A percentile compares a stretch with the other conserved stretches of the same genome.
These are phyloP conservation scores for Acanthamoeba sp. DNA, from an alignment of 208 protist genomes.

Conservation along the genomic window DNA sequence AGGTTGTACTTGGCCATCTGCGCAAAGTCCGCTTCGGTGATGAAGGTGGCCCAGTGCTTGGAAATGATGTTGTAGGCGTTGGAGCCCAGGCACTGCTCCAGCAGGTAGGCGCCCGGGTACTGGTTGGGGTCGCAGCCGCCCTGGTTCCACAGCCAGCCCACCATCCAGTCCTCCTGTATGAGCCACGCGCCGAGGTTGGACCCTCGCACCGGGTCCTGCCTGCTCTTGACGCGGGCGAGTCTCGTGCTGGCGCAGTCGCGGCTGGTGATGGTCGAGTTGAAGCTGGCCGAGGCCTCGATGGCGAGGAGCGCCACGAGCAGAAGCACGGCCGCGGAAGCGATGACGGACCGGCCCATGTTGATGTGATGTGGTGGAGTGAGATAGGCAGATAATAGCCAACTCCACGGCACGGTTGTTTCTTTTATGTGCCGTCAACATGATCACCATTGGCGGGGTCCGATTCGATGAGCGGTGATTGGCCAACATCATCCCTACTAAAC, in stretches of 20 bases:
- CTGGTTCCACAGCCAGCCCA: conserved; percentile 42
- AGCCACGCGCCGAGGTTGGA: conserved; percentile 42
- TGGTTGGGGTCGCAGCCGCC: conserved; percentile 3
- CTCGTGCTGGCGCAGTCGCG: conserved; percentile 5
- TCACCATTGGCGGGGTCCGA: too few species aligned
- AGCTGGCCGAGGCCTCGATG: not conserved
- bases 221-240: not conserved
- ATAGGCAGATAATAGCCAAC: too few species aligned
- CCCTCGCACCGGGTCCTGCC: not conserved
- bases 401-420: too few species aligned
- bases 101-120: not conserved
- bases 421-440: too few species aligned
- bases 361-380: too few species aligned
- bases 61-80: not conserved
- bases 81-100: conserved; percentile 7
- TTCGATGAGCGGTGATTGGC: too few species aligned
- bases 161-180: conserved; percentile 59
- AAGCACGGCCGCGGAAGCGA: not conserved
- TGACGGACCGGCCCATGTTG: not conserved
- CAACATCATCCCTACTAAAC: too few species aligned
- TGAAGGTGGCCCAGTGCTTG: conserved; percentile 62
- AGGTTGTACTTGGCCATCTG: conserved; percentile 47
- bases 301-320: not conserved
- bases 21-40: conserved; percentile 26
- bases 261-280: not conserved